Conservation (phyloP, 2,329 filamentous ascomycete genomes). For the Fusarium pininemorale region DNA sequence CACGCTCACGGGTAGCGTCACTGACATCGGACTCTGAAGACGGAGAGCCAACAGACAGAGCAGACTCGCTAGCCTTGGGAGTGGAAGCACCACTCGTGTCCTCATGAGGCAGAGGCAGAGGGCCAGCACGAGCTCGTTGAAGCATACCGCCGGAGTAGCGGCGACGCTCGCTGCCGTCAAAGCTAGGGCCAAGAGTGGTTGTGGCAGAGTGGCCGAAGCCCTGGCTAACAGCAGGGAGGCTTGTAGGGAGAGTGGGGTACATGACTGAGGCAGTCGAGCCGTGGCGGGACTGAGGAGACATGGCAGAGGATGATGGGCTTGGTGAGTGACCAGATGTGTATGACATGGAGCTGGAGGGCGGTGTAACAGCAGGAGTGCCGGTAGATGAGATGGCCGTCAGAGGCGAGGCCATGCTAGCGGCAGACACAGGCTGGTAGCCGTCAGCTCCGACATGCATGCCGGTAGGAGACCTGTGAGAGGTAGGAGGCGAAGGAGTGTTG, state of each 20-base stretch:
- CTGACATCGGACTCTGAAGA: constrained; percentile 63
- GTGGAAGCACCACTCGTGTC: constrained; percentile 53
- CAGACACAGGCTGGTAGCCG: constrained; percentile 55
- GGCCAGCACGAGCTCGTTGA: constrained; percentile 63
- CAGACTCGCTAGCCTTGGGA: constrained; percentile 55
- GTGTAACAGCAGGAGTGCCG: constrained; percentile 80
- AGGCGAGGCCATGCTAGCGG: constrained; percentile 69
- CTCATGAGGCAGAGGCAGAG: constrained; percentile 51
- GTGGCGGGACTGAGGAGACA: constrained; percentile 73
- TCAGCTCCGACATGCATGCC: constrained; percentile 49
- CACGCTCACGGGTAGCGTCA: constrained; percentile 63
- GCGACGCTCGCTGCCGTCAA: constrained; percentile 69
- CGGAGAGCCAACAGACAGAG: constrained; percentile 61
- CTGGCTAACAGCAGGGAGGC: constrained; percentile 69
- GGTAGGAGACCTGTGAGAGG: constrained; percentile 50
- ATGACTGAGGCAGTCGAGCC: constrained; percentile 68
- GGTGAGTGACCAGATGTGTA: constrained; percentile 83
- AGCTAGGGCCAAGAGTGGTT: constrained; percentile 75
- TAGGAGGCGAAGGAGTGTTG: constrained; percentile 63
- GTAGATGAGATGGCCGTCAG: constrained; percentile 66
- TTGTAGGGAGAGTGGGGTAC: constrained; percentile 73
- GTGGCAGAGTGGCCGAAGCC: constrained; percentile 76
- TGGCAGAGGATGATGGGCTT: constrained; percentile 72
- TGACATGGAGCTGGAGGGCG: constrained; percentile 77
- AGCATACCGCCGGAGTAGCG: constrained; percentile 74